Evolutionary conservation across 352 stramenopile genomes (phyloP).

Genomic region (Sclerospora graminicola): DNA sequence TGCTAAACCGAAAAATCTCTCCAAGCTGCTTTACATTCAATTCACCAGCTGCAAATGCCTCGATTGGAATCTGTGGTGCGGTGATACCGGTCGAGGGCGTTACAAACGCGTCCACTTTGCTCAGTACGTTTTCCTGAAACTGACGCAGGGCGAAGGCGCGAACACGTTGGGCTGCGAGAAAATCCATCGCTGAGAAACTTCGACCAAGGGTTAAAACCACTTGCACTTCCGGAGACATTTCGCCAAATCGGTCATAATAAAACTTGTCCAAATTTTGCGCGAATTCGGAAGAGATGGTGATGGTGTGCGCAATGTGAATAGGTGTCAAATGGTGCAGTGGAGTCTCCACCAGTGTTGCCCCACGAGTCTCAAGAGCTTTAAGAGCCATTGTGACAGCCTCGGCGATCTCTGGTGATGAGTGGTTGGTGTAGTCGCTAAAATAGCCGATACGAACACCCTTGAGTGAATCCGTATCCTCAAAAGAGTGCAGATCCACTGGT

Average conservation of each 20-base stretch:
- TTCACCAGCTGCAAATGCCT: slow-evolving; percentile 34
- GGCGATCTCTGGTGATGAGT: slow-evolving; percentile 53
- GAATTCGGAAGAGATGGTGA: slow-evolving; percentile 81
- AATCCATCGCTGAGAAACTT: slow-evolving; percentile 59
- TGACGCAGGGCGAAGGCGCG: slow-evolving; percentile 72
- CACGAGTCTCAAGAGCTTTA: slow-evolving; percentile 33
- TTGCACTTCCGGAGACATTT: slow-evolving; percentile 64
- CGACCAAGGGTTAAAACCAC: slow-evolving; percentile 64
- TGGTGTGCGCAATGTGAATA: slow-evolving; percentile 70
- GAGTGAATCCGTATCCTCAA: slow-evolving; percentile 49
- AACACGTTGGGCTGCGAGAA: slow-evolving; percentile 78
- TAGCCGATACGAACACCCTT: slow-evolving; percentile 67
- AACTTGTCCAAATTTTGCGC: slow-evolving; percentile 54
- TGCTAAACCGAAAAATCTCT: slow-evolving; percentile 70
- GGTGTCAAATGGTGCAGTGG: slow-evolving; percentile 62
- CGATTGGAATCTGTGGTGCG: slow-evolving; percentile 51
- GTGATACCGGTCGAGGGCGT: slow-evolving; percentile 72
- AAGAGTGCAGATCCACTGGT: slow-evolving; percentile 34
- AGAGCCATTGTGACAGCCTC: slow-evolving; percentile 35
- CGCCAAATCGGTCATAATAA: slow-evolving; percentile 42
- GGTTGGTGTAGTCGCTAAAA: slow-evolving; percentile 64
- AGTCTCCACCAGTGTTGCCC: slow-evolving; percentile 68
- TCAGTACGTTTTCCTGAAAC: slow-evolving; percentile 63
- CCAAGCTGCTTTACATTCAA: slow-evolving; percentile 46
- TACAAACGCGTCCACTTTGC: slow-evolving; percentile 84